Percentiles rank a stretch among this genome's conserved stretches.
These are phyloP conservation scores for Nidula microcarpa DNA, from an alignment of 768 basidiomycete species.

Conservation along the genomic window DNA sequence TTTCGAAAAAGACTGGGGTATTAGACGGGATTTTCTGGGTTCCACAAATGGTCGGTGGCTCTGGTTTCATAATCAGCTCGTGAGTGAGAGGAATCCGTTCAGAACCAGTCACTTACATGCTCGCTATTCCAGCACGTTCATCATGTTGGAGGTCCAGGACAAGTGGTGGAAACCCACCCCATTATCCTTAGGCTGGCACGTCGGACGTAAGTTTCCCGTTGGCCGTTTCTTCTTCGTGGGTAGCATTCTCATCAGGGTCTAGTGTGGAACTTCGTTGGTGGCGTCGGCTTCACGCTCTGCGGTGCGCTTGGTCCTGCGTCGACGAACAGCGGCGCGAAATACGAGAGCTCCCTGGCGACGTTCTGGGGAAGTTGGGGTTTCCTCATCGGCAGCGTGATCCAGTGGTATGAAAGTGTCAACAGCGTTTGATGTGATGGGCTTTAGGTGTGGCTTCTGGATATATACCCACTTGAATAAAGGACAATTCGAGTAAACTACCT, in stretches of 20 bases:
- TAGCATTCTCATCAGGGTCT: neutral
- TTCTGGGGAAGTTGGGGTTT: conserved; percentile 66
- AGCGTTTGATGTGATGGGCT: conserved; percentile 8
- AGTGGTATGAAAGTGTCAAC: conserved; percentile 52
- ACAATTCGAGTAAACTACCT: no score
- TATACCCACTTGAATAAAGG: no score
- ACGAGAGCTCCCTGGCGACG: conserved; percentile 50
- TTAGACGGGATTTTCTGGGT: conserved; percentile 55
- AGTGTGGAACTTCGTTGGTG: conserved; percentile 63
- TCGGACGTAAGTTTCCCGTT: conserved; percentile 28
- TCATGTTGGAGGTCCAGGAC: conserved; percentile 48
- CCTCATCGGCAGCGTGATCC: conserved; percentile 53
- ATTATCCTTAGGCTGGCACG: conserved; percentile 51
- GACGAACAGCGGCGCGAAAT: conserved; percentile 29
- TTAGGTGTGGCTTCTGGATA: neutral
- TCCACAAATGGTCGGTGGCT: conserved; percentile 60
- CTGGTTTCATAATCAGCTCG: conserved; percentile 53
- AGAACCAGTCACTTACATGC: neutral
- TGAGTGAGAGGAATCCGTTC: conserved; percentile 10
- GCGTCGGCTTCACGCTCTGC: conserved; percentile 54
- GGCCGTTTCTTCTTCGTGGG: no score
- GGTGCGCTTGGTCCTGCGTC: conserved; percentile 52
- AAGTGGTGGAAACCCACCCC: conserved; percentile 50
- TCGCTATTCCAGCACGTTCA: conserved; percentile 12
- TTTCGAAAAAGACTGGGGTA: conserved; percentile 20